Conservation (phyloP, 2,329 filamentous ascomycete genomes). For the Beauveria rudraprayagi region DNA sequence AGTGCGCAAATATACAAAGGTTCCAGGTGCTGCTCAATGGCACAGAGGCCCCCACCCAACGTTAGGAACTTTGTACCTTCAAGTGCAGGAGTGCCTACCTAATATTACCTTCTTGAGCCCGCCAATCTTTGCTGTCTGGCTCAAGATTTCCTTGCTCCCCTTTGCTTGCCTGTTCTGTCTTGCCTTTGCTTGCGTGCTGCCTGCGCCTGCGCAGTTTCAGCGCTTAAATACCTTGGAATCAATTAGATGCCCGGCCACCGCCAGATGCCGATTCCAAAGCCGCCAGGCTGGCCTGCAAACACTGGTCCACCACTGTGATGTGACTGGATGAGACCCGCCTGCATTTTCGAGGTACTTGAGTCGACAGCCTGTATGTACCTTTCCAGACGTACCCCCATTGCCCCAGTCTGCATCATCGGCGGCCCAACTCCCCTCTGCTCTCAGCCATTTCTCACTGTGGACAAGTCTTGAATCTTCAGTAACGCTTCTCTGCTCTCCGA, state of each 20-base stretch:
- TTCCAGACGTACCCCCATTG: neutral
- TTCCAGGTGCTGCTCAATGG: too few relatives aligned
- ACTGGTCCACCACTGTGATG: neutral
- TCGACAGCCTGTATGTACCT: neutral
- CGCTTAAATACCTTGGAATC: too few relatives aligned
- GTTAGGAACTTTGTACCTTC: too few relatives aligned
- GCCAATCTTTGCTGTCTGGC: too few relatives aligned
- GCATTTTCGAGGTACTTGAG: neutral
- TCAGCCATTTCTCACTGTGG: neutral
- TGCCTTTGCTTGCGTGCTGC: too few relatives aligned
- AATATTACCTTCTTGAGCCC: too few relatives aligned
- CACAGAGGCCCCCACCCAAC: too few relatives aligned
- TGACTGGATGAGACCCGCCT: neutral
- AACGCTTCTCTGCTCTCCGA: slow-evolving; percentile 1
- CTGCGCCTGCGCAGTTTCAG: too few relatives aligned
- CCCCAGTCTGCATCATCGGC: neutral
- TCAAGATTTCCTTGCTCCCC: too few relatives aligned
- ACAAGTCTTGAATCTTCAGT: neutral
- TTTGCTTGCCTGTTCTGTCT: too few relatives aligned
- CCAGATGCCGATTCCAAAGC: neutral
- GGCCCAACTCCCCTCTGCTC: neutral
- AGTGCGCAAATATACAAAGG: too few relatives aligned
- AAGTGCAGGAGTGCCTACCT: too few relatives aligned
- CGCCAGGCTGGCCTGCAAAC: neutral
- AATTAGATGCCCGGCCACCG: neutral